Evolutionary conservation across 805 yeast genomes (phyloP).

Genomic region (Schwanniomyces vanrijiae): DNA sequence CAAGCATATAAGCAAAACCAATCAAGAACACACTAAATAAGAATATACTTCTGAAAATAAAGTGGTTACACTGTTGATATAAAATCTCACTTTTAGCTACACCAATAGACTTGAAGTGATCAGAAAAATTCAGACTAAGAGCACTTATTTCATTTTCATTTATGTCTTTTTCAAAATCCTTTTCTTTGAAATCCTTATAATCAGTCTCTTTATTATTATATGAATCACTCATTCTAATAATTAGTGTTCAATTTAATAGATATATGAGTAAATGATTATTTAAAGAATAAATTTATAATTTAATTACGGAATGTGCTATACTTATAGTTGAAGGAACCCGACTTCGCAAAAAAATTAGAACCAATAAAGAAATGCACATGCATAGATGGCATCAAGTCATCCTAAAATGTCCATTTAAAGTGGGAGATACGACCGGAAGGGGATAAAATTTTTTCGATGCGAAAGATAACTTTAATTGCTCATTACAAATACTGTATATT

Average conservation of each 20-base stretch:
- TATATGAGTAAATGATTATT: too few relatives aligned
- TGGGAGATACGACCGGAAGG: not conserved
- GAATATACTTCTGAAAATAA: not conserved
- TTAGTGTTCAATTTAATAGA: too few relatives aligned
- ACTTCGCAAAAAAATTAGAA: not conserved
- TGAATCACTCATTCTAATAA: not conserved
- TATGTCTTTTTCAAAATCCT: not conserved
- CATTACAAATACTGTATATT: not conserved
- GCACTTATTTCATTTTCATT: not conserved
- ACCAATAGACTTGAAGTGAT: conserved; percentile 3
- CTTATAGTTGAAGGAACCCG: not conserved
- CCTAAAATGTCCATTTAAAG: not conserved
- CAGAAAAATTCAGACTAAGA: not conserved
- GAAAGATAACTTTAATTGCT: not conserved
- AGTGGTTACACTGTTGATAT: conserved; percentile 2
- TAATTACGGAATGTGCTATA: not conserved
- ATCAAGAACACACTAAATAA: conserved; percentile 15
- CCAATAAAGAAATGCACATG: not conserved
- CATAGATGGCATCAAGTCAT: not conserved
- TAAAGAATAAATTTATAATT: too few relatives aligned
- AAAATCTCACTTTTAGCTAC: conserved; percentile 4
- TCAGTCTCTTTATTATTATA: not conserved
- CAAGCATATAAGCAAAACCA: conserved; percentile 27
- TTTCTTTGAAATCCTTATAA: not conserved
- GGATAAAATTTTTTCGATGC: not conserved